A percentile compares a stretch with the other conserved stretches of the same genome.
These are phyloP conservation scores for Candida easanensis DNA, from an alignment of 805 yeast species.

Conservation along the genomic window DNA sequence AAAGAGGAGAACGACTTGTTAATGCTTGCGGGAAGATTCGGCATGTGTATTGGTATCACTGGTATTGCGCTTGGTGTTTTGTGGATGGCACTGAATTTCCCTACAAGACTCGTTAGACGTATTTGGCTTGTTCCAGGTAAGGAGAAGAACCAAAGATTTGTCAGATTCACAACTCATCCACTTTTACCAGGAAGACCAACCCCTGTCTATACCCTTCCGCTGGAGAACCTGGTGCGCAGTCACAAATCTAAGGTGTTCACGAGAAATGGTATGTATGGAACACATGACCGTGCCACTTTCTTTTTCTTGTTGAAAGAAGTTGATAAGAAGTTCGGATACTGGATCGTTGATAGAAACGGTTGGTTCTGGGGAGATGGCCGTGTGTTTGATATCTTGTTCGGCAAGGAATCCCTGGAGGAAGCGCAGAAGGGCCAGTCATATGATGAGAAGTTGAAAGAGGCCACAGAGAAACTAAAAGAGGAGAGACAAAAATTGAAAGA, in stretches of 20 bases:
- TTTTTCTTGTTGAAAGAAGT: slow-evolving; percentile 69
- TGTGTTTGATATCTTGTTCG: slow-evolving; percentile 76
- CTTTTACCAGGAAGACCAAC: slow-evolving; percentile 72
- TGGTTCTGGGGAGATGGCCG: slow-evolving; percentile 94
- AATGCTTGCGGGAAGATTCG: slow-evolving; percentile 34
- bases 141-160: slow-evolving; percentile 33
- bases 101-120: slow-evolving; percentile 69
- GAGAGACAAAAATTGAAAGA: slow-evolving; percentile 21
- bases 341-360: slow-evolving; percentile 78
- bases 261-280: slow-evolving; percentile 85
- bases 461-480: slow-evolving; percentile 18
- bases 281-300: slow-evolving; percentile 70
- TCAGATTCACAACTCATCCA: slow-evolving; percentile 74
- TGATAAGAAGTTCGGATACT: slow-evolving; percentile 49
- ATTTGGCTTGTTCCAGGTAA: slow-evolving; percentile 71
- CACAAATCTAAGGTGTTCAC: slow-evolving; percentile 73
- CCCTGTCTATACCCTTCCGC: slow-evolving; percentile 63
- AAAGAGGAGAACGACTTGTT: slow-evolving; percentile 45
- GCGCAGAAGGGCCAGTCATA: slow-evolving; percentile 47
- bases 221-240: slow-evolving; percentile 52
- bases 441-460: slow-evolving; percentile 22
- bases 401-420: slow-evolving; percentile 71
- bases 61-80: slow-evolving; percentile 32
- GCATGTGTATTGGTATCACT: slow-evolving; percentile 41
- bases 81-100: slow-evolving; percentile 45